Percentiles rank a stretch among this genome's conserved stretches.
Conservation (phyloP, 345 rosid species). For the Pistacia atlantica region DNA sequence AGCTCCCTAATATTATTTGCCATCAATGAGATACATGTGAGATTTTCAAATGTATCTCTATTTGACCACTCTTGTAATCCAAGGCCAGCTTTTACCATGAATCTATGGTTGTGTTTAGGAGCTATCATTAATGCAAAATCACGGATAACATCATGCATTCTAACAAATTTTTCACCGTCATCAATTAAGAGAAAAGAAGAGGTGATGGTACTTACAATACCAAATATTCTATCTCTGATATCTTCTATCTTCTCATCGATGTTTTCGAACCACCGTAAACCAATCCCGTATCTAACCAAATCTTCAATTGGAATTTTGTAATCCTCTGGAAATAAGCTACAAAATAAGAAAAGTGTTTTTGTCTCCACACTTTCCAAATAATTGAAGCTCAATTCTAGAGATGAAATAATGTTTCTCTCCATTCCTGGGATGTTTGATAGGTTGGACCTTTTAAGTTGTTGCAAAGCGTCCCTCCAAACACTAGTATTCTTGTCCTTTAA, state of each 20-base stretch:
- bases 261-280: not conserved
- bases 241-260: not conserved
- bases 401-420: not conserved
- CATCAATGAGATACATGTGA: conserved; percentile 3
- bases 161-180: not conserved
- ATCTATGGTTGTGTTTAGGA: not conserved
- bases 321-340: not conserved
- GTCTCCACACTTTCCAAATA: not conserved
- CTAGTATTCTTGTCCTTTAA: not conserved
- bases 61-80: not conserved
- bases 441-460: not conserved
- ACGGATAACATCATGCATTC: not conserved
- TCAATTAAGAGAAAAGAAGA: no score
- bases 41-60: not conserved
- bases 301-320: not conserved
- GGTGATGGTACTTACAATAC: not conserved
- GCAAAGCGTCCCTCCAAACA: not conserved
- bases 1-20: not conserved
- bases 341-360: not conserved
- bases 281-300: not conserved
- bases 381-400: not conserved
- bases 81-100: not conserved
- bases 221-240: not conserved
- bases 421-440: not conserved
- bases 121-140: not conserved